Evolutionary conservation across 1,284 basidiomycete genomes (phyloP), one percentile per base, ranked within the genome.

Genomic region (Apiotrichum porosum): DNA sequence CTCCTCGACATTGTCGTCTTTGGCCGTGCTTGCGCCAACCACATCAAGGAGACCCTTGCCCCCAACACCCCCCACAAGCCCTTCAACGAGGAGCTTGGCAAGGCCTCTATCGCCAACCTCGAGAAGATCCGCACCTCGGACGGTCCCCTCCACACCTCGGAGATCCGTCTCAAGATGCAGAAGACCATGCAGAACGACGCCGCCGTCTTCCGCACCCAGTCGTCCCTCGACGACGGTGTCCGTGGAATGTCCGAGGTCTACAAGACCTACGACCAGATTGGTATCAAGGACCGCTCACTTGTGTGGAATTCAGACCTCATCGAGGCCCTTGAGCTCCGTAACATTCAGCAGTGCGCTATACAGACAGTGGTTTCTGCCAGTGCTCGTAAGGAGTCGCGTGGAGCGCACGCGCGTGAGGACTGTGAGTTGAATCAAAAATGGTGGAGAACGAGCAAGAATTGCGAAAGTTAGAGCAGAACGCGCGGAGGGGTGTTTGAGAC

Each of bases 291-390:
- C 76, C 82, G 94, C 68, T 90, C 87, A 72, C 88, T 97, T 90
- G 95, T 98, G 76, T 97, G 94, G 95, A 95, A 95, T 77, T 88
- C 88, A 88, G 95, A 99, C 72, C 83, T 98, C 49, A 80, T 97
- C 56, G 95, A 99, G 79, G 95, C 91, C 13, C 81, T 98, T 47
- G 95, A 99, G 76, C 84, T 99, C 37, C 86, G 89, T 72, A 98
- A 99, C 78, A 78, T 97, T 57, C 80, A 95, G 64, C 92, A 94
- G 69, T 89, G 86, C 65, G 94, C 95, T 46, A 81, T 93, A 45
- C 94, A 98, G 76, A 98, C 95, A 37, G 92, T 98, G 70, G 86
- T 85, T 35, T 85, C 89, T 45, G 95, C 95, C 44, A 90, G 92
- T 52, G 92, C 91, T 46, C 86, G 95, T 62, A 89, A 95, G 77